These are phyloP conservation scores for Yamadazyma atlantica DNA, from an alignment of 1,139 yeast genomes.

Conservation along the genomic window DNA sequence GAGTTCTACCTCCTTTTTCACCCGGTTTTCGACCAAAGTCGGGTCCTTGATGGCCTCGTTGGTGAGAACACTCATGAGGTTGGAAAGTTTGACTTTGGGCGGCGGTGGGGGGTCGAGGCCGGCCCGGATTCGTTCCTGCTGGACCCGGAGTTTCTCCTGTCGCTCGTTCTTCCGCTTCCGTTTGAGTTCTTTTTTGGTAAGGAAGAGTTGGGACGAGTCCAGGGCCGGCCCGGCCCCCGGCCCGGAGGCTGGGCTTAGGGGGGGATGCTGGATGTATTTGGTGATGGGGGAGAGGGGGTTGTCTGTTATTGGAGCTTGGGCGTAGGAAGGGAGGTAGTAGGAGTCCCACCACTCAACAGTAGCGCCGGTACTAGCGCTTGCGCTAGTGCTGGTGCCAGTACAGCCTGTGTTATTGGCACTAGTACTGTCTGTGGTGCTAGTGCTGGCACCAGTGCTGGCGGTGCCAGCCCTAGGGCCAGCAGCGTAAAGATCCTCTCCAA, in stretches of 20 bases:
- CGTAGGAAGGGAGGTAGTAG: conserved; percentile 46
- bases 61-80: conserved; percentile 81
- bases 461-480: too few relatives aligned
- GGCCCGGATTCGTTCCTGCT: conserved; percentile 72
- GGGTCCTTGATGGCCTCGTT: conserved; percentile 91
- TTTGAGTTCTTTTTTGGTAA: conserved; percentile 78
- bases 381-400: too few relatives aligned
- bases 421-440: too few relatives aligned
- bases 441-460: too few relatives aligned
- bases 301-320: conserved; percentile 59
- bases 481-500: conserved; percentile 57
- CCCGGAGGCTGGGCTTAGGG: too few relatives aligned
- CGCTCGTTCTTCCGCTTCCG: conserved; percentile 73
- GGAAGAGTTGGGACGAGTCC: conserved; percentile 50
- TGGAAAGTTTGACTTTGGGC: conserved; percentile 81
- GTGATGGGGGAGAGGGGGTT: conserved; percentile 54
- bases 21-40: conserved; percentile 76
- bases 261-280: conserved; percentile 80
- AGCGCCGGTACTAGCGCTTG: too few relatives aligned
- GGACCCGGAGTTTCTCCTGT: conserved; percentile 60
- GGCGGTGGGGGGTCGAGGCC: conserved; percentile 89
- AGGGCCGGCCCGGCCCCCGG: too few relatives aligned
- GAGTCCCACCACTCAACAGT: conserved; percentile 96
- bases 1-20: conserved; percentile 64
- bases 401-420: too few relatives aligned